phyloP scores from a whole-genome alignment of 768 basidiomycete genomes.

The Russula ochroleuca region DNA sequence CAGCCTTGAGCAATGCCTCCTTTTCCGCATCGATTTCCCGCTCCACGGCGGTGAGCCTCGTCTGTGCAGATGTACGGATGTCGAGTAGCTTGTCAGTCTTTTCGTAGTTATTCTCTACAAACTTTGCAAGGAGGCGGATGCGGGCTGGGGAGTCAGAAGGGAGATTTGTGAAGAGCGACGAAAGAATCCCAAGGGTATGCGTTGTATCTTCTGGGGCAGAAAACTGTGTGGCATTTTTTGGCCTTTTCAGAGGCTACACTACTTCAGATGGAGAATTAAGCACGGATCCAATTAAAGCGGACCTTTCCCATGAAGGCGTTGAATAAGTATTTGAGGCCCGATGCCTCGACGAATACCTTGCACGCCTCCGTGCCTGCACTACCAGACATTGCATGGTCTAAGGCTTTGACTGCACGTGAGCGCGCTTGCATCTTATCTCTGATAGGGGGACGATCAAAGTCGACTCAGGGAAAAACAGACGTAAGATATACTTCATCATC shows the following conservation, averaged over 20 bases:
- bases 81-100: conserved; percentile 93
- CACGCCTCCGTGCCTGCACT: conserved; percentile 63
- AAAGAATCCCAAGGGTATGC: conserved; percentile 83
- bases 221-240: conserved; percentile 44
- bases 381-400: conserved; percentile 89
- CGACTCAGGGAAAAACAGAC: neutral
- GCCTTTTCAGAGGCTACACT: conserved; percentile 50
- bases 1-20: conserved; percentile 55
- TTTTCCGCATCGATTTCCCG: conserved; percentile 65
- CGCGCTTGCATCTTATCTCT: conserved; percentile 82
- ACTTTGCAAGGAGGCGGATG: conserved; percentile 84
- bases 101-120: conserved; percentile 88
- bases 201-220: conserved; percentile 76
- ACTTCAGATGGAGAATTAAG: conserved; percentile 17
- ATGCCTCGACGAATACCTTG: conserved; percentile 79
- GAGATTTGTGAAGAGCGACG: conserved; percentile 83
- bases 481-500: conserved; percentile 79
- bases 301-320: conserved; percentile 94
- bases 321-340: conserved; percentile 88
- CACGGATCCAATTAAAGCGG: conserved; percentile 22
- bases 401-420: conserved; percentile 81
- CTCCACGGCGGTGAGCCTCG: conserved; percentile 57
- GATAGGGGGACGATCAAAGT: conserved; percentile 19
- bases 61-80: conserved; percentile 66
- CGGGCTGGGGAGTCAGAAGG: conserved; percentile 78